Base-by-base conservation (phyloP, 140 eudicot species). In the Ambrosia hybrid region DNA sequence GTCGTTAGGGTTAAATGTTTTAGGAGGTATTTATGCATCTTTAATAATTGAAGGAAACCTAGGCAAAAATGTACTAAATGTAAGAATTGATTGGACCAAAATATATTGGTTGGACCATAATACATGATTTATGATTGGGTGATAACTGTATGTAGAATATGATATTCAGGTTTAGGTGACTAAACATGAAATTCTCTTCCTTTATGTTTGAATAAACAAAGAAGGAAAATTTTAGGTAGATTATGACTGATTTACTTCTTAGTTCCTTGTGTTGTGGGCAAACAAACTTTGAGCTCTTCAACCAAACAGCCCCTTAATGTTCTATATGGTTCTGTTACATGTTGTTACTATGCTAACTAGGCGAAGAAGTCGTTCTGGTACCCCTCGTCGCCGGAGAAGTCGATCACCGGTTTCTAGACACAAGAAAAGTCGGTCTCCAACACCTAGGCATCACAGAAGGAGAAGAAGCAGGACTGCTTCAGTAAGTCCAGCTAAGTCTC, bases 331-430 rank as follows among this genome's bases (percentile, higher is more conserved):
- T 52, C 21, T 51, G 38, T 59, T 2, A 36, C 65, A 62, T 9
- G 12, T 15, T 72, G 15, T 57, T 57, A 16, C 69, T 73, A 56
- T 6, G 43, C 66, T n/a, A 56, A 61, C 12, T 80, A 94, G 99
- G 86, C 79, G 99, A 68, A 83, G 87, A 75, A 89, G 95, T 76
- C 85, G 85, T 33, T 91, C 97, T n/a, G 79, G 79, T 71, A 73
- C 85, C 12, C 94, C 94, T 43, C 88, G 88, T 16, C 86, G 95
- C 9, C 81, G 88, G 10, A 88, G 88, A 80, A 92, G 96, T 74
- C 91, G 96, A 7, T 88, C 99, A 6, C 97, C 97, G n/a, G 62
- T 88, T 78, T 65, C 71, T 61, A 90, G 96, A 82, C 96, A 85
- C 71, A 84, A 86, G 46, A 94, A 78, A 72, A 90, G 99, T 82